Conservation (phyloP, 192 early-diverging fungal species). For the Martensiomyces pterosporus region DNA sequence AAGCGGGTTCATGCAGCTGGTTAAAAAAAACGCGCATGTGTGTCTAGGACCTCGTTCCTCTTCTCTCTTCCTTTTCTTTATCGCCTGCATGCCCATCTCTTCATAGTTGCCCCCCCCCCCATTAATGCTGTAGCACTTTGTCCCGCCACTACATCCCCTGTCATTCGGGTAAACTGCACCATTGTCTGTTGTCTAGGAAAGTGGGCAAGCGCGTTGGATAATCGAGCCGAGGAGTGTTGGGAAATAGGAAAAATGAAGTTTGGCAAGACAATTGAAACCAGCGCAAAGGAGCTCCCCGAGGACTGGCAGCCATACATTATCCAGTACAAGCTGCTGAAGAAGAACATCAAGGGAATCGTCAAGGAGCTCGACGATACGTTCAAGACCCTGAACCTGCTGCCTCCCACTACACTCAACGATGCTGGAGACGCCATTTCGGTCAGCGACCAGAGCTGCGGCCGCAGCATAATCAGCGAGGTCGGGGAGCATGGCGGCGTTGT, state of each 20-base stretch:
- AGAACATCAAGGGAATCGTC: constrained; percentile 65
- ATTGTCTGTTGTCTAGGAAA: no score
- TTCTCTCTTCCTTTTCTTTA: no score
- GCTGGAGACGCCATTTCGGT: constrained; percentile 3
- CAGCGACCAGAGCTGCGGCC: not conserved
- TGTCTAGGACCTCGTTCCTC: no score
- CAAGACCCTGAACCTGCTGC: constrained; percentile 22
- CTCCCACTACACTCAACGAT: constrained; percentile 1
- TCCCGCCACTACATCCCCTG: no score
- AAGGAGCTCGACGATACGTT: constrained; percentile 58
- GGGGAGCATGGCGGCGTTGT: not conserved
- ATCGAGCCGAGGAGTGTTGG: no score
- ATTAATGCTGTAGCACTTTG: no score
- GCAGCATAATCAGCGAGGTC: not conserved
- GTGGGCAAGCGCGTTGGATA: no score
- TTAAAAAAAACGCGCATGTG: no score
- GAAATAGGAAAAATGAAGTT: constrained; percentile 65
- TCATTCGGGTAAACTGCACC: not conserved
- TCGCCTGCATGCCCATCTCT: no score
- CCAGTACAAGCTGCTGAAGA: constrained; percentile 72
- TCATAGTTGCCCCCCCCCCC: no score
- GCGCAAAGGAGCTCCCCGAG: constrained; percentile 62
- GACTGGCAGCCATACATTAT: constrained; percentile 73
- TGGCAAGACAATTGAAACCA: constrained; percentile 63
- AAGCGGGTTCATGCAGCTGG: no score